phyloP scores from a whole-genome alignment of 768 basidiomycete species.

The Hygrophorus pudorinus region DNA sequence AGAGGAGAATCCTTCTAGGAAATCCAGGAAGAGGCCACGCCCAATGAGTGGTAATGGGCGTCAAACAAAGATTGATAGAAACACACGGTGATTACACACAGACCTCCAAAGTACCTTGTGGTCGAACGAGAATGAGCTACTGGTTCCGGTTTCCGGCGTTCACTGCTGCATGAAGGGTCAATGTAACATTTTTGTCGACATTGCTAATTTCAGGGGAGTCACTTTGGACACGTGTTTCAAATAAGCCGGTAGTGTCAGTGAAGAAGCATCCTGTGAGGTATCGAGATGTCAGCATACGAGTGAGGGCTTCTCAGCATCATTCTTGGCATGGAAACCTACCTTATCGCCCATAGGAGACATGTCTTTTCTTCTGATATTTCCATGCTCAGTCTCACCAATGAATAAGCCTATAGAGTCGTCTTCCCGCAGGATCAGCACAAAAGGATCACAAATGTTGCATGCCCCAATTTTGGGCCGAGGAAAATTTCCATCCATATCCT shows the following conservation, averaged over 20 bases:
- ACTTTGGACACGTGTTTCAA: conserved; percentile 36
- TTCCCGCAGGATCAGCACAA: conserved; percentile 70
- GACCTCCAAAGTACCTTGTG: conserved; percentile 78
- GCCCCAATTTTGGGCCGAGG: conserved; percentile 66
- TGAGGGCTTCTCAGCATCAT: background rate
- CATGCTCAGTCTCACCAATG: conserved; percentile 73
- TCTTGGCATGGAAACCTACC: conserved; percentile 27
- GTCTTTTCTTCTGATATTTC: conserved; percentile 76
- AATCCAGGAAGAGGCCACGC: no score
- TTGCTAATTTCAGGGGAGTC: conserved; percentile 23
- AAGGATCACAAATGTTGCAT: conserved; percentile 85
- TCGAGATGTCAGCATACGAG: conserved; percentile 39
- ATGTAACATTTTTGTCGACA: conserved; percentile 23
- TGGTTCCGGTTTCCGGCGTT: conserved; percentile 56
- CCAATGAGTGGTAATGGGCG: no score
- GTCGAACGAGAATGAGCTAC: conserved; percentile 71
- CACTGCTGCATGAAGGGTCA: conserved; percentile 60
- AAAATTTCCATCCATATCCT: conserved; percentile 67
- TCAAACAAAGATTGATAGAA: background rate
- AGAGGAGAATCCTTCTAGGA: no score
- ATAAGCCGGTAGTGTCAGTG: conserved; percentile 50
- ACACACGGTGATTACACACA: conserved; percentile 12
- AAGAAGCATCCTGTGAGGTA: conserved; percentile 79
- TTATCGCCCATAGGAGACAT: conserved; percentile 88
- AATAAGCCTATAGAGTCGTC: conserved; percentile 82